phyloP scores from a whole-genome alignment of 202 grass and related monocot species.

The Carex arenaria region DNA sequence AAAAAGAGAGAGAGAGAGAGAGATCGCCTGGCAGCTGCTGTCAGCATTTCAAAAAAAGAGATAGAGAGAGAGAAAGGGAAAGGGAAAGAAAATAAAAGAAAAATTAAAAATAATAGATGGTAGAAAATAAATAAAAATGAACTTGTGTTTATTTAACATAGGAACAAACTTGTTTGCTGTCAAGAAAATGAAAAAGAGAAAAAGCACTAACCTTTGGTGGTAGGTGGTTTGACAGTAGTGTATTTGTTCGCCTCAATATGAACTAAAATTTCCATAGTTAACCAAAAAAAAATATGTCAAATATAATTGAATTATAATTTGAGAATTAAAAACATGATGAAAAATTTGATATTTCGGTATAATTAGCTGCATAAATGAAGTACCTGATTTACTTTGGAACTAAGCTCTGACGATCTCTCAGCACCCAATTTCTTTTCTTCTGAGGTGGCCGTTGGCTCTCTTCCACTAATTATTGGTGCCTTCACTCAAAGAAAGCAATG shows the following conservation, averaged over 20 bases:
- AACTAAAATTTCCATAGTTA: constrained; percentile 62
- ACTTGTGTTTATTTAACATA: constrained; percentile 3
- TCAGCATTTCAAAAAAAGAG: neutral
- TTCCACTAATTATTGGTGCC: constrained; percentile 82
- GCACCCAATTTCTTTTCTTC: constrained; percentile 85
- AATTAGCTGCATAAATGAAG: constrained; percentile 6
- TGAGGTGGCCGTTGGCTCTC: constrained; percentile 66
- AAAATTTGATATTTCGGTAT: constrained; percentile 1
- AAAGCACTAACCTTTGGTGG: constrained; percentile 79
- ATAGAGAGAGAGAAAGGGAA: neutral
- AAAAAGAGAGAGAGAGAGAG: neutral
- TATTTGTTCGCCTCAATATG: constrained; percentile 93
- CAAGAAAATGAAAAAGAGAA: constrained; percentile 22
- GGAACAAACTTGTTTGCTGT: neutral
- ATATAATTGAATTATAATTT: constrained; percentile 13
- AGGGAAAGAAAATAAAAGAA: neutral
- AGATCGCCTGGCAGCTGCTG: neutral
- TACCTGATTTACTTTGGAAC: constrained; percentile 90
- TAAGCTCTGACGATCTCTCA: constrained; percentile 84
- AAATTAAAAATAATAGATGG: neutral
- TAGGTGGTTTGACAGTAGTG: constrained; percentile 90
- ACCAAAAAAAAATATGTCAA: constrained; percentile 11
- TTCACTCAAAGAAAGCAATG: constrained; percentile 31
- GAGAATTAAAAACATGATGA: constrained; percentile 7
- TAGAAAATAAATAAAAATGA: neutral